Percentiles rank a stretch among this genome's conserved stretches.
Conservation (phyloP, 495 filamentous ascomycete genomes). For the Cercophora scortea region DNA sequence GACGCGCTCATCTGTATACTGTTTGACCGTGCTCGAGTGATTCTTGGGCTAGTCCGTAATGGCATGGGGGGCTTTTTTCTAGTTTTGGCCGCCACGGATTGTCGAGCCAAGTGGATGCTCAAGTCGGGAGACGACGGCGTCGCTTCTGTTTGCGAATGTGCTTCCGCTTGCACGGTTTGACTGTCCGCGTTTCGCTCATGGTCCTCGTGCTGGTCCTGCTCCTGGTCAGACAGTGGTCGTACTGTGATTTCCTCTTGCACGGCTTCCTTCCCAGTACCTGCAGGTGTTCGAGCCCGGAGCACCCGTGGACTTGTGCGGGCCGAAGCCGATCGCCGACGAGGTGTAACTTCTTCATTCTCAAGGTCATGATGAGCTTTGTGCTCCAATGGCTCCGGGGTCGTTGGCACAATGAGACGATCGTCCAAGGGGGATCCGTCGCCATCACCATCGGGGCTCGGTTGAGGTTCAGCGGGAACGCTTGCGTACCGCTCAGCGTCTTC, state of each 20-base stretch:
- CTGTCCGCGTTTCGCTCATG: not conserved
- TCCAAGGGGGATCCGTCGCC: too few relatives aligned
- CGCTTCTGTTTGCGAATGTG: too few relatives aligned
- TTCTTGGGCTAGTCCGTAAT: constrained; percentile 11
- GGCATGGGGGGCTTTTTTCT: constrained; percentile 18
- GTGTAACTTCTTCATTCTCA: too few relatives aligned
- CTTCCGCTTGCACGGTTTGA: too few relatives aligned
- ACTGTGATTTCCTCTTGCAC: constrained; percentile 11
- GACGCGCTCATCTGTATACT: constrained; percentile 15
- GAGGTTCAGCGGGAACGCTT: too few relatives aligned
- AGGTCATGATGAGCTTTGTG: too few relatives aligned
- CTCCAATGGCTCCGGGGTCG: too few relatives aligned
- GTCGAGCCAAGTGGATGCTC: constrained; percentile 28
- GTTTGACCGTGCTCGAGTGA: constrained; percentile 17
- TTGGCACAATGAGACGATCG: too few relatives aligned
- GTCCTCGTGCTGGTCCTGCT: not conserved
- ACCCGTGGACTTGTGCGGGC: not conserved
- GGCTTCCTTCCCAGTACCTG: not conserved
- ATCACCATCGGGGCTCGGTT: too few relatives aligned
- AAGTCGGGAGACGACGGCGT: constrained; percentile 13
- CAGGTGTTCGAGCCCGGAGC: not conserved
- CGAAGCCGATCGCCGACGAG: not conserved
- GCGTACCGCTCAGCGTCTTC: too few relatives aligned
- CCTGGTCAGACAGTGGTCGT: not conserved
- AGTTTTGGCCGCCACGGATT: constrained; percentile 21